These are phyloP conservation scores for Blepharisma undulans DNA, from an alignment of 169 alveolate genomes.

Conservation along the genomic window DNA sequence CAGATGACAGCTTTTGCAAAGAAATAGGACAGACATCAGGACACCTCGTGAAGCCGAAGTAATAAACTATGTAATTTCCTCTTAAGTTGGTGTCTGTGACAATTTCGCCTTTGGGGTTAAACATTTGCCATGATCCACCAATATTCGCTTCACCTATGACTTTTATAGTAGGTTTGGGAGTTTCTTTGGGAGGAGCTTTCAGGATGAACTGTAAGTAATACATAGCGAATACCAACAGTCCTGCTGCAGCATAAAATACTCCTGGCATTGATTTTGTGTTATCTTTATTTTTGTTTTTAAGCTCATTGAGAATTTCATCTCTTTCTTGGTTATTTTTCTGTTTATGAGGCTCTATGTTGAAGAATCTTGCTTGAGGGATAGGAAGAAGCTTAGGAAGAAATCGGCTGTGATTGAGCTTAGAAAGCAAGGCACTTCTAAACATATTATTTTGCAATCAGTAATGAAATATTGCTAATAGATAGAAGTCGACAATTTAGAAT, in stretches of 20 bases:
- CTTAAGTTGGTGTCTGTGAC: slow-evolving; percentile 54
- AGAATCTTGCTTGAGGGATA: not conserved
- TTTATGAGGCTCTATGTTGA: not conserved
- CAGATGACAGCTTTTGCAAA: slow-evolving; percentile 47
- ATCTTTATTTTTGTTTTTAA: not conserved
- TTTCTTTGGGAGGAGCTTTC: slow-evolving; percentile 19
- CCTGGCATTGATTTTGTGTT: slow-evolving; percentile 3
- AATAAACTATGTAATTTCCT: slow-evolving; percentile 58
- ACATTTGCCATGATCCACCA: slow-evolving; percentile 67
- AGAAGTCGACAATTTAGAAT: not conserved
- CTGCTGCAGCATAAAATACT: slow-evolving; percentile 33
- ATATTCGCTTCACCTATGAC: slow-evolving; percentile 65
- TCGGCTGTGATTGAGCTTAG: not conserved
- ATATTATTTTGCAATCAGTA: not conserved
- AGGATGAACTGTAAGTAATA: slow-evolving; percentile 10
- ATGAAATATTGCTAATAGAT: not conserved
- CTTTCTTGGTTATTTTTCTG: not conserved
- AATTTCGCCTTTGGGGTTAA: slow-evolving; percentile 50
- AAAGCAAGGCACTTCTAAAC: not conserved
- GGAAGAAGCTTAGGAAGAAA: not conserved
- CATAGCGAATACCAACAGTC: not conserved
- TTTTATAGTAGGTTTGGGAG: slow-evolving; percentile 18
- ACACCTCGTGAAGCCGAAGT: slow-evolving; percentile 68
- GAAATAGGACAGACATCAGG: slow-evolving; percentile 74
- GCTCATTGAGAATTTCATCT: not conserved